Evolutionary conservation across 1,284 basidiomycete species (phyloP).

Genomic region (Ustilago loliicola): DNA sequence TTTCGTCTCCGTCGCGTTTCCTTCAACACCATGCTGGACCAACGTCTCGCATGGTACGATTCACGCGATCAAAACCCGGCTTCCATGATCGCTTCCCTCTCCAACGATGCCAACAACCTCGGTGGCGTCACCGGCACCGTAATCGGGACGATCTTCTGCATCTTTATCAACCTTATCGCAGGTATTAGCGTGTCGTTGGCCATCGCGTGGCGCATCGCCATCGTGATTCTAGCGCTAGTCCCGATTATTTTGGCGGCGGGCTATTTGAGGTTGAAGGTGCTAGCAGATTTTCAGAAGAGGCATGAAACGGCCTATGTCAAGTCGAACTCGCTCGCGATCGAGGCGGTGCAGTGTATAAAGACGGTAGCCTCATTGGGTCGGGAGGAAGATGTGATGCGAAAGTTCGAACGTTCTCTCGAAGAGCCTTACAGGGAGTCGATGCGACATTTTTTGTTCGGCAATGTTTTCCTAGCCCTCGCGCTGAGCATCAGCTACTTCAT

Average conservation of each 20-base stretch:
- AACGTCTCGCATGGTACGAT: conserved; percentile 57
- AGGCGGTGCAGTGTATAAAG: conserved; percentile 59
- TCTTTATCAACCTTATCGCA: conserved; percentile 59
- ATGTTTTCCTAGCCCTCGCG: conserved; percentile 57
- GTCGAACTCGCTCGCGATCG: conserved; percentile 60
- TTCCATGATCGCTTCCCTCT: conserved; percentile 56
- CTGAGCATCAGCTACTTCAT: conserved; percentile 65
- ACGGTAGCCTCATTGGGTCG: conserved; percentile 57
- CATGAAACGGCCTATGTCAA: conserved; percentile 62
- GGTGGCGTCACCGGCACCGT: conserved; percentile 60
- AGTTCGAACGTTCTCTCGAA: conserved; percentile 47
- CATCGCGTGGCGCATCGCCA: conserved; percentile 60
- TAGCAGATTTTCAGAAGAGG: conserved; percentile 62
- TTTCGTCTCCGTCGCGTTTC: conserved; percentile 51
- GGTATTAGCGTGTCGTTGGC: conserved; percentile 56
- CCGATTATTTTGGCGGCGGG: conserved; percentile 60
- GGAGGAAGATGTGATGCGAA: conserved; percentile 59
- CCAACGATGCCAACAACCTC: conserved; percentile 59
- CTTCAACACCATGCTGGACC: conserved; percentile 55
- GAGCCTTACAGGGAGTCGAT: conserved; percentile 57
- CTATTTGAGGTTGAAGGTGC: conserved; percentile 60
- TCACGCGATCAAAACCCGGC: conserved; percentile 42
- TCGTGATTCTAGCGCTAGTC: conserved; percentile 60
- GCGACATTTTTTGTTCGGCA: conserved; percentile 57
- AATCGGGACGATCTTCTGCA: conserved; percentile 64